Evolutionary conservation across 495 filamentous ascomycete genomes (phyloP), one percentile per base, ranked within the genome.

Genomic region (Neurospora sp.): DNA sequence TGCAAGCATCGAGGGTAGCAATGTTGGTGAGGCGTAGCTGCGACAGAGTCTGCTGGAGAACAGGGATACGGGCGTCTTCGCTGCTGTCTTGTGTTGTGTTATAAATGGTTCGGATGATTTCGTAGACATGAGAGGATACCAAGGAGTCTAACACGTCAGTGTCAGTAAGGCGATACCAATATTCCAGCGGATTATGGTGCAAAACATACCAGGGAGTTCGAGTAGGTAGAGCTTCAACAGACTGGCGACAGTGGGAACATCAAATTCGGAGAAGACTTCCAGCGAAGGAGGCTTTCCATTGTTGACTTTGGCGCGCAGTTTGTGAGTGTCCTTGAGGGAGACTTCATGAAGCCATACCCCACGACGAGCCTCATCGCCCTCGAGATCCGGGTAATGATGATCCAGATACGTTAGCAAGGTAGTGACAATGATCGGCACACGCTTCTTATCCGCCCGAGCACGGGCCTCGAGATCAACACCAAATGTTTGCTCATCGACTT

Each of bases 91-190:
- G 87, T 74, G 94, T 90, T 39, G 93, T 93, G 71, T 90, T 91
- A 83, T 99, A 99, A 73, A 98, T 97, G 2, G 93, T 98, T 81
- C 97, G 93, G 77, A 99, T 91, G 80, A 99, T 98, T 86, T 99
- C 96, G 82, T 99, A 99, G 74, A 98, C 94, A 80, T 97, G 95
- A 35, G 94, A 97, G 70, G 96, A 98, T 75, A 99, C 96, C 73
- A 99, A 89, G 27, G 96, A 98, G 82, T 99, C 96, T 93, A 76
- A 38, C 5, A 62, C 14, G 16, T 66, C 54, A 8, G 12, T 41
- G 76, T 79, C 60, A 82, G 80, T 73, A 72, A 78, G 49, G 20
- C 20, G 38, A 71, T 37, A 3, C 46, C 1, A 3, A 42, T 20
- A 37, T 12, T 20, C 37, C 16, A 31, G 44, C 12, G 38, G 27